Conservation (phyloP, 2,329 filamentous ascomycete species). For the Aspergillus phoenicis region DNA sequence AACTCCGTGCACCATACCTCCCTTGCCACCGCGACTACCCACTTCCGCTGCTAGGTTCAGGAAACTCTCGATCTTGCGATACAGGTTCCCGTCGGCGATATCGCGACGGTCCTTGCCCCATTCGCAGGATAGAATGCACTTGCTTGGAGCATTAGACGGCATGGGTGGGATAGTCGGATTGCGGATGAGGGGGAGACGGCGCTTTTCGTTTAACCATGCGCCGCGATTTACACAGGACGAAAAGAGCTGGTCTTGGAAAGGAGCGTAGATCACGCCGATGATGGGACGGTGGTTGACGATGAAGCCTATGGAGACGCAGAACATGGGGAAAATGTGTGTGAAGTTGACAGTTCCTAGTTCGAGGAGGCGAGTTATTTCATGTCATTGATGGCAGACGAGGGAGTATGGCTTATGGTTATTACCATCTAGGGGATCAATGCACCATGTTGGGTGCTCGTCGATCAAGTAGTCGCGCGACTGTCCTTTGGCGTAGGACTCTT, state of each 20-base stretch:
- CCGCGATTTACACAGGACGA: slow-evolving; percentile 67
- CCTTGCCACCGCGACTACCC: slow-evolving; percentile 63
- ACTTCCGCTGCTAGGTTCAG: slow-evolving; percentile 72
- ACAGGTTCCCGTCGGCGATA: slow-evolving; percentile 66
- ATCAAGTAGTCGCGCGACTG: slow-evolving; percentile 70
- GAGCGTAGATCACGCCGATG: slow-evolving; percentile 73
- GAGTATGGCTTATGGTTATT: slow-evolving; percentile 8
- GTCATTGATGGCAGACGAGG: no score
- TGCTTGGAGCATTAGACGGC: slow-evolving; percentile 64
- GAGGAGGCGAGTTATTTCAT: neutral
- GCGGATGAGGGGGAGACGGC: slow-evolving; percentile 64
- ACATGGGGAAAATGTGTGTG: slow-evolving; percentile 79
- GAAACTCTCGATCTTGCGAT: slow-evolving; percentile 73
- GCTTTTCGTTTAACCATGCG: slow-evolving; percentile 69
- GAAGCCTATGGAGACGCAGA: slow-evolving; percentile 76
- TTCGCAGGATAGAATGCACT: slow-evolving; percentile 73
- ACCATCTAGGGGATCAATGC: slow-evolving; percentile 75
- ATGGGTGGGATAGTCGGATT: slow-evolving; percentile 64
- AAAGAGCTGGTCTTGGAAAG: slow-evolving; percentile 70
- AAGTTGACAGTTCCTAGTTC: slow-evolving; percentile 70
- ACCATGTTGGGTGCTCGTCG: slow-evolving; percentile 67
- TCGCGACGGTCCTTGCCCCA: slow-evolving; percentile 79
- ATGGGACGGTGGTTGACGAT: slow-evolving; percentile 61
- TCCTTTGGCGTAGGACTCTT: slow-evolving; percentile 73
- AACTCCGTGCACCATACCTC: slow-evolving; percentile 78